Percentiles rank a stretch among this genome's conserved stretches.
Conservation (phyloP, 164 flowering plant species). For the Dillenia turbinata region DNA sequence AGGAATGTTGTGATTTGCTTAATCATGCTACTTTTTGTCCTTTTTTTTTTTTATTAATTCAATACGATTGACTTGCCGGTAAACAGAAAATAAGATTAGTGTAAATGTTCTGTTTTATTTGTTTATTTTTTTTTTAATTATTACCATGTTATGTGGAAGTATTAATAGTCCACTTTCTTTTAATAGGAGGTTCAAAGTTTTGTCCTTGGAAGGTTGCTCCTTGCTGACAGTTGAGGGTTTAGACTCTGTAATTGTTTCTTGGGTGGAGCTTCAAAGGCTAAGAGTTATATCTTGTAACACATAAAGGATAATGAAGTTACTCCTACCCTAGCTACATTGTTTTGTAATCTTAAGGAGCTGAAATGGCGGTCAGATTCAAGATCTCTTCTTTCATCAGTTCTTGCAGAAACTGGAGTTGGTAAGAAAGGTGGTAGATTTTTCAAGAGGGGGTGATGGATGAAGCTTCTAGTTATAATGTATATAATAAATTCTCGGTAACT, state of each 20-base stretch:
- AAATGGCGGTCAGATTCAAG: constrained; percentile 83
- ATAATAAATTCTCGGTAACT: constrained; percentile 1
- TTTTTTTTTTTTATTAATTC: too few species aligned
- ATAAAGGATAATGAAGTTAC: constrained; percentile 71
- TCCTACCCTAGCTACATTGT: constrained; percentile 61
- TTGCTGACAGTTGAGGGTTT: constrained; percentile 71
- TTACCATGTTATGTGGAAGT: background rate
- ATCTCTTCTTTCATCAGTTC: constrained; percentile 60
- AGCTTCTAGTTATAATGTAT: constrained; percentile 1
- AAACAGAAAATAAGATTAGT: too few species aligned
- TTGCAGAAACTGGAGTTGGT: constrained; percentile 62
- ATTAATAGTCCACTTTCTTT: constrained; percentile 9
- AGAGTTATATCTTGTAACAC: constrained; percentile 78
- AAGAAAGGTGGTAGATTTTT: constrained; percentile 66
- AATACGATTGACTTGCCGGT: too few species aligned
- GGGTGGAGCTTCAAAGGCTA: constrained; percentile 80
- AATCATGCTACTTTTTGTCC: too few species aligned
- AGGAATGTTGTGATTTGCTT: too few species aligned
- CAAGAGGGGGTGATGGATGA: constrained; percentile 42
- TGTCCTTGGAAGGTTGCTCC: constrained; percentile 87
- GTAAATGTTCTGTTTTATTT: too few species aligned
- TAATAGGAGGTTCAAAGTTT: constrained; percentile 65
- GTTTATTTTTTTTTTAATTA: too few species aligned
- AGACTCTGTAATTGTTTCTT: constrained; percentile 64
- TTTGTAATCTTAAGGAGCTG: constrained; percentile 73